phyloP scores from a whole-genome alignment of 768 basidiomycete species.

The Cystofilobasidium capitatum region DNA sequence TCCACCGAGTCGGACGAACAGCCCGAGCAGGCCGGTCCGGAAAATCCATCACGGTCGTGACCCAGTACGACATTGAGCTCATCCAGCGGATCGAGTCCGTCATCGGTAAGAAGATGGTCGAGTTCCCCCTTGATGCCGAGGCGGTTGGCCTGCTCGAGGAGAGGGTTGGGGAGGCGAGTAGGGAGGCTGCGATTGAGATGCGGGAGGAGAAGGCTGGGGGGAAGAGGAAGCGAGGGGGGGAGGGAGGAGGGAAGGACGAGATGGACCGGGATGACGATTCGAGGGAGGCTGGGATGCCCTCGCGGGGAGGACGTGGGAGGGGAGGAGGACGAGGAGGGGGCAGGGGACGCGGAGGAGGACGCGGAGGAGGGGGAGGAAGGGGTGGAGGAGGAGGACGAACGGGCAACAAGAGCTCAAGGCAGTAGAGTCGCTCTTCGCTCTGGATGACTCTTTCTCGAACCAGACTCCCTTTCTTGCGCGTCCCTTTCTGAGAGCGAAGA shows the following conservation, averaged over 20 bases:
- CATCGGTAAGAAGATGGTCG: slow-evolving; percentile 80
- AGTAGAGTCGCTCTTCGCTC: neutral
- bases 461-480: too few species aligned
- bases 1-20: slow-evolving; percentile 93
- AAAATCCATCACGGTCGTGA: slow-evolving; percentile 92
- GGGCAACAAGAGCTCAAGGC: slow-evolving; percentile 12
- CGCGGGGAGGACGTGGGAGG: slow-evolving; percentile 39
- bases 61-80: slow-evolving; percentile 96
- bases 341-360: slow-evolving; percentile 5
- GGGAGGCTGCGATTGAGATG: slow-evolving; percentile 63
- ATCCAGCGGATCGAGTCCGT: slow-evolving; percentile 89
- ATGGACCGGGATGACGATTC: slow-evolving; percentile 86
- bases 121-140: slow-evolving; percentile 54
- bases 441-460: too few species aligned
- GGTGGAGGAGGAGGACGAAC: slow-evolving; percentile 14
- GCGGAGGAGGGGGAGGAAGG: slow-evolving; percentile 7
- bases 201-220: slow-evolving; percentile 54
- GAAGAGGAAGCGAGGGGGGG: slow-evolving; percentile 46
- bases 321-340: slow-evolving; percentile 14
- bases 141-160: slow-evolving; percentile 79
- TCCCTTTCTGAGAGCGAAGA: too few species aligned
- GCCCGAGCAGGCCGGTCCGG: slow-evolving; percentile 96
- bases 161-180: slow-evolving; percentile 73
- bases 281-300: slow-evolving; percentile 80
- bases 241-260: slow-evolving; percentile 51